Percentiles rank a stretch among this genome's conserved stretches.
These are phyloP conservation scores for Lithohypha guttulata DNA, from an alignment of 2,329 filamentous ascomycete genomes.

Conservation along the genomic window DNA sequence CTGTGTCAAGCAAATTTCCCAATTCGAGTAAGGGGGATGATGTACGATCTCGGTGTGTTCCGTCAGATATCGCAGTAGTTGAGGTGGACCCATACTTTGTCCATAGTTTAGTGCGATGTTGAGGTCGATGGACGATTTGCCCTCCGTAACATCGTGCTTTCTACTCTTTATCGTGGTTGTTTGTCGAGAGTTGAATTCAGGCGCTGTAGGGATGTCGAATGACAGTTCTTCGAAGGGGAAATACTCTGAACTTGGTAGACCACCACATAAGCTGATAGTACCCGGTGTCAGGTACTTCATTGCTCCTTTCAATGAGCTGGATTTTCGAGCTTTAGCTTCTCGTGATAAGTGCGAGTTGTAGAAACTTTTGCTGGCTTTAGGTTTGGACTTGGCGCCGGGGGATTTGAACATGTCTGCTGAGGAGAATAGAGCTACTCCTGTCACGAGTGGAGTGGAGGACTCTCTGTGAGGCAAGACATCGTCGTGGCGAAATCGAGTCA, in stretches of 20 bases:
- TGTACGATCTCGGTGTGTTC: constrained; percentile 93
- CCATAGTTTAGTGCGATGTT: constrained; percentile 88
- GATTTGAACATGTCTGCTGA: constrained; percentile 17
- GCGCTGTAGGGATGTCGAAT: constrained; percentile 59
- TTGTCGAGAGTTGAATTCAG: constrained; percentile 54
- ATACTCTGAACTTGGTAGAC: constrained; percentile 72
- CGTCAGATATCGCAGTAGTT: constrained; percentile 79
- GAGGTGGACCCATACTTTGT: constrained; percentile 73
- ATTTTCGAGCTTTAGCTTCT: constrained; percentile 49
- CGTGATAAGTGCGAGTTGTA: constrained; percentile 62
- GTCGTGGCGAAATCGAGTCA: constrained; percentile 46
- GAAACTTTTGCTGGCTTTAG: constrained; percentile 55
- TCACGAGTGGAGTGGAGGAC: constrained; percentile 44
- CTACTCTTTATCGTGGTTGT: constrained; percentile 51
- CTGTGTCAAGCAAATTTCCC: constrained; percentile 71
- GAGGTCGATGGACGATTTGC: constrained; percentile 57
- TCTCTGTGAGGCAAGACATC: constrained; percentile 57
- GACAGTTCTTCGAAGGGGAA: constrained; percentile 79
- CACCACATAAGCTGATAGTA: constrained; percentile 84
- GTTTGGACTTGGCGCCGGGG: constrained; percentile 45
- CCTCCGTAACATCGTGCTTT: constrained; percentile 70
- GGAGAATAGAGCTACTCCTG: constrained; percentile 17
- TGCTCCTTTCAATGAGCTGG: constrained; percentile 69
- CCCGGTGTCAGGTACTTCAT: constrained; percentile 68
- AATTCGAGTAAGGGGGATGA: constrained; percentile 79